These are phyloP conservation scores for Dothidotthia symphoricarpi DNA, from an alignment of 2,329 filamentous ascomycete genomes.

Conservation along the genomic window DNA sequence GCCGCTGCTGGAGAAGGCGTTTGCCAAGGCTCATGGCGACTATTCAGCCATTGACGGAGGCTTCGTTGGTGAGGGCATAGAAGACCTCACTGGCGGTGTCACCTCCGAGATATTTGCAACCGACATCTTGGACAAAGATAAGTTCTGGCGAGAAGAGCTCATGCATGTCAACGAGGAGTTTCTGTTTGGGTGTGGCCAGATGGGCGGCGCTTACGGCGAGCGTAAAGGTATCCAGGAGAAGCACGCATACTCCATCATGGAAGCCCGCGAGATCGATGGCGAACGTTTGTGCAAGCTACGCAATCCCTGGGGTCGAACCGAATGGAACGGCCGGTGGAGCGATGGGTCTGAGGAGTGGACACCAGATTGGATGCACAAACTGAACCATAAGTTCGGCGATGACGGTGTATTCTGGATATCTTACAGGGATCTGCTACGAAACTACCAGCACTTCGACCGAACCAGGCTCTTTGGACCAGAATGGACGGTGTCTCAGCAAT, in stretches of 20 bases:
- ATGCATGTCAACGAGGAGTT: conserved; percentile 79
- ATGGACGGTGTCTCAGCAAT: conserved; percentile 61
- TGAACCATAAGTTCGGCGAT: conserved; percentile 72
- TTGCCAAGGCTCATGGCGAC: conserved; percentile 80
- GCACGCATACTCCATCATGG: conserved; percentile 60
- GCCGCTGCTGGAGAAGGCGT: conserved; percentile 76
- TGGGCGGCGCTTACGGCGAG: conserved; percentile 61
- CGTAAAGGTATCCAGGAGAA: conserved; percentile 49
- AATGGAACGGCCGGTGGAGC: conserved; percentile 79
- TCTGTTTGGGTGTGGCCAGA: conserved; percentile 68
- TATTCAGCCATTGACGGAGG: conserved; percentile 73
- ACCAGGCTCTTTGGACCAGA: conserved; percentile 60
- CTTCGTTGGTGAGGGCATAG: conserved; percentile 63
- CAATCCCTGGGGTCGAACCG: conserved; percentile 78
- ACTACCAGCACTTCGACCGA: conserved; percentile 60
- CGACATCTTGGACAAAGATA: conserved; percentile 73
- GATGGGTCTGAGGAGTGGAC: conserved; percentile 87
- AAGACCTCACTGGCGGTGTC: conserved; percentile 65
- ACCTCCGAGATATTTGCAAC: conserved; percentile 67
- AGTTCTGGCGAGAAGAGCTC: conserved; percentile 80
- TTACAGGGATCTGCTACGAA: conserved; percentile 57
- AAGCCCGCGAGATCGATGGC: conserved; percentile 60
- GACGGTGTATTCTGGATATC: conserved; percentile 67
- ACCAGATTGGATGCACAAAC: conserved; percentile 69
- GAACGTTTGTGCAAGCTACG: conserved; percentile 51